These are phyloP conservation scores for Ogataea nitratoaversa DNA, from an alignment of 805 yeast genomes.

Conservation along the genomic window DNA sequence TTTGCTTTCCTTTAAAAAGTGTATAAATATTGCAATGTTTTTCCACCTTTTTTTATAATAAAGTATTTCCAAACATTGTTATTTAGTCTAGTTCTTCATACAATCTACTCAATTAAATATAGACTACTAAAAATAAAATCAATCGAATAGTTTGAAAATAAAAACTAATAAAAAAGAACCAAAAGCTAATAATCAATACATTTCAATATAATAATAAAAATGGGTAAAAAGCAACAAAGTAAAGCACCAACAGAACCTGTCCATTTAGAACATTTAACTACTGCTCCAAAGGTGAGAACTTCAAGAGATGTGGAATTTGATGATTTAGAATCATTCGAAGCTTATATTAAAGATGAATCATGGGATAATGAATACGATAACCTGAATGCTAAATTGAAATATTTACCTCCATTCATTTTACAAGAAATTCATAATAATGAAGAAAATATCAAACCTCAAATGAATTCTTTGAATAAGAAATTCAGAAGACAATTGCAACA, in stretches of 20 bases:
- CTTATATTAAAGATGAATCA: constrained; percentile 63
- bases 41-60: no score
- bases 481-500: constrained; percentile 72
- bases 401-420: constrained; percentile 71
- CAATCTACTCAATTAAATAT: constrained; percentile 1
- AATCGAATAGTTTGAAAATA: constrained; percentile 1
- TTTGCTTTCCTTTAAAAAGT: no score
- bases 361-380: constrained; percentile 74
- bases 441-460: constrained; percentile 67
- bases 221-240: constrained; percentile 26
- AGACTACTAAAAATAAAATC: not conserved
- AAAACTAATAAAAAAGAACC: no score
- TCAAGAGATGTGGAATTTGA: constrained; percentile 46
- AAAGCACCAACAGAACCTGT: constrained; percentile 24
- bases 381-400: constrained; percentile 60
- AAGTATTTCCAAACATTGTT: no score
- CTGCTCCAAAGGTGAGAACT: constrained; percentile 27
- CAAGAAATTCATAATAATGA: constrained; percentile 63
- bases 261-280: constrained; percentile 26
- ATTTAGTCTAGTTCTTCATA: constrained; percentile 1
- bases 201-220: constrained; percentile 2
- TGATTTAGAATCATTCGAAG: constrained; percentile 57
- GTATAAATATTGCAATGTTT: no score
- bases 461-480: constrained; percentile 67
- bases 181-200: no score